A percentile compares a stretch with the other conserved stretches of the same genome.
Evolutionary conservation across 2,329 filamentous ascomycete genomes (phyloP).

Genomic region (Colletotrichum godetiae): DNA sequence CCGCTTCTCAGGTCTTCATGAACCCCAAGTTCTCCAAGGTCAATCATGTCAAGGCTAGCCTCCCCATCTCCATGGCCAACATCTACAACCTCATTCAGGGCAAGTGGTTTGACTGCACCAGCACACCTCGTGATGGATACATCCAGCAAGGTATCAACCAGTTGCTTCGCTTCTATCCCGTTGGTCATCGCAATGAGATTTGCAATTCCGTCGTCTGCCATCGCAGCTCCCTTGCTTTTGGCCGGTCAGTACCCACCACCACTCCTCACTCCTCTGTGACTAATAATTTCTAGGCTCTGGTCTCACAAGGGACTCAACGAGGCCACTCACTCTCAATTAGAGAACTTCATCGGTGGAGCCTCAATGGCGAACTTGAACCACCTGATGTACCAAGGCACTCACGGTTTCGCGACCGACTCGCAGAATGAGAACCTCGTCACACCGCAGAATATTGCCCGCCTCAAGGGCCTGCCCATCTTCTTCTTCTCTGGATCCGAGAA

Average conservation of each 20-base stretch:
- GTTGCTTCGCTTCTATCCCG: constrained; percentile 67
- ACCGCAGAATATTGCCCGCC: constrained; percentile 16
- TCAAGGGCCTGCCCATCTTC: constrained; percentile 31
- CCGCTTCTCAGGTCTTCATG: constrained; percentile 72
- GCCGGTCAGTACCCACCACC: constrained; percentile 53
- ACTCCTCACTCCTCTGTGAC: not conserved
- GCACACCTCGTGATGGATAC: constrained; percentile 55
- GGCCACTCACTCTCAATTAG: constrained; percentile 71
- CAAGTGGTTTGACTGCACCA: constrained; percentile 66
- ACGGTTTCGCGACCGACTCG: constrained; percentile 55
- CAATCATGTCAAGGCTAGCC: constrained; percentile 66
- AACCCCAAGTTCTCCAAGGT: constrained; percentile 67
- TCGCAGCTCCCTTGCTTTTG: constrained; percentile 68
- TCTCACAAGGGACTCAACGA: constrained; percentile 73
- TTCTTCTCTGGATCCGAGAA: constrained; percentile 38
- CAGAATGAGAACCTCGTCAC: constrained; percentile 14
- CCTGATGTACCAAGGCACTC: constrained; percentile 65
- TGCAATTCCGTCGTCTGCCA: constrained; percentile 73
- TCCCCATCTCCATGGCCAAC: constrained; percentile 60
- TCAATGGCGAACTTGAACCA: constrained; percentile 68
- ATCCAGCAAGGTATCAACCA: constrained; percentile 66
- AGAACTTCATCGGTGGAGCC: constrained; percentile 71
- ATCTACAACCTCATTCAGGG: constrained; percentile 61
- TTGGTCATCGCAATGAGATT: constrained; percentile 60
- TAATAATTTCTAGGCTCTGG: constrained; percentile 54